Evolutionary conservation across 176 grass and related monocot genomes (phyloP).

Genomic region (Aegilops longissima): DNA sequence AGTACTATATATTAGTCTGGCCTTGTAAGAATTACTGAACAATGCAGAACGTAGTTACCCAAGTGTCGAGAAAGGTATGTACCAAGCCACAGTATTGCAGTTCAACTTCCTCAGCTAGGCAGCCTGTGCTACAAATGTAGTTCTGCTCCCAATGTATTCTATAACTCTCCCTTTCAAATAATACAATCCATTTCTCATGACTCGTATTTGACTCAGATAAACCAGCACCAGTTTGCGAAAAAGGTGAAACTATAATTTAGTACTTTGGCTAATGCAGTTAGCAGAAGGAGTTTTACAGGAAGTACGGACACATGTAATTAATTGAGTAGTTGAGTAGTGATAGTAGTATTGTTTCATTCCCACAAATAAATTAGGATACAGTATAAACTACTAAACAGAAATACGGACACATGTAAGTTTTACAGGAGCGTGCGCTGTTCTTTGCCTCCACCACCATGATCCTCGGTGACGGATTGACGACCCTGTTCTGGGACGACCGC

Average conservation of each 20-base stretch:
- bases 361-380: neutral
- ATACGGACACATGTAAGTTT: too few species aligned
- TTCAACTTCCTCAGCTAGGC: neutral
- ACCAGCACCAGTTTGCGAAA: neutral
- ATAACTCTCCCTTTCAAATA: neutral
- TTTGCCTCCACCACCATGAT: too few species aligned
- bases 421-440: too few species aligned
- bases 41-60: neutral
- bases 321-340: neutral
- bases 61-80: neutral
- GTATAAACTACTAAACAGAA: too few species aligned
- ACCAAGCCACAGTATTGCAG: neutral
- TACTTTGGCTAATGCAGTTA: neutral
- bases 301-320: neutral
- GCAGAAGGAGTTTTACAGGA: neutral
- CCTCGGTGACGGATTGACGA: too few species aligned
- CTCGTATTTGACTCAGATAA: neutral
- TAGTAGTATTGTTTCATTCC: neutral
- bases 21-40: neutral
- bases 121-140: neutral
- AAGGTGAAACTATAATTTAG: neutral
- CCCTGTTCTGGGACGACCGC: too few species aligned
- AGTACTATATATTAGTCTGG: neutral
- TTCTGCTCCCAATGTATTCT: neutral
- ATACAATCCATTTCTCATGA: neutral